These are phyloP conservation scores for Pythium plurisporium DNA, from an alignment of 352 stramenopile genomes.

Conservation along the genomic window DNA sequence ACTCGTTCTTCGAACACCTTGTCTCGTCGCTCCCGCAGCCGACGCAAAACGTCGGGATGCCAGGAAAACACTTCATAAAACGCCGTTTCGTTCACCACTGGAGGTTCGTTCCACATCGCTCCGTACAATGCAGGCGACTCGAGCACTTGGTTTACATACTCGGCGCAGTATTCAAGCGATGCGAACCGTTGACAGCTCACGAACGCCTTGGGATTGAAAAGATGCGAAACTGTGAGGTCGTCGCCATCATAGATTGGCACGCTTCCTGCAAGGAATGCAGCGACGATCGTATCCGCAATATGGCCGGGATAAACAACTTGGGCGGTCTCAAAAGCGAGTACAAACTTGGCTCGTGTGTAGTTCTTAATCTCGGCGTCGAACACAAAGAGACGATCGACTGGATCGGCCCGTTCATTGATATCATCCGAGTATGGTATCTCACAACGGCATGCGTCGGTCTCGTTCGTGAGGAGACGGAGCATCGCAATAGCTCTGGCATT, in stretches of 20 bases:
- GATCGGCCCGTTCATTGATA: no score
- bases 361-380: background rate
- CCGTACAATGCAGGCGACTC: slow-evolving; percentile 27
- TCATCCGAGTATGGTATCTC: background rate
- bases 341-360: slow-evolving; percentile 36
- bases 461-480: background rate
- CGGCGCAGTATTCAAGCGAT: slow-evolving; percentile 28
- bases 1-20: background rate
- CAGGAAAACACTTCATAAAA: slow-evolving; percentile 43
- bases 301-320: slow-evolving; percentile 26
- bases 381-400: no score
- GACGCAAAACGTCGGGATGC: slow-evolving; percentile 28
- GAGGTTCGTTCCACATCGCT: slow-evolving; percentile 26
- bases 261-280: slow-evolving; percentile 49
- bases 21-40: background rate
- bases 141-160: slow-evolving; percentile 30
- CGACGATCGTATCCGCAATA: slow-evolving; percentile 54
- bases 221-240: slow-evolving; percentile 21
- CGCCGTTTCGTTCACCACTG: slow-evolving; percentile 25
- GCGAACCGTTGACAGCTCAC: slow-evolving; percentile 39
- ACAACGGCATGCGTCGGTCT: background rate
- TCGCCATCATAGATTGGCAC: slow-evolving; percentile 53
- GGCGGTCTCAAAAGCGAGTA: slow-evolving; percentile 56
- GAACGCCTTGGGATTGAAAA: slow-evolving; percentile 48
- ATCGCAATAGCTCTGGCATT: background rate